Evolutionary conservation across 2,329 filamentous ascomycete species (phyloP).

Genomic region (Zasmidium cellare): DNA sequence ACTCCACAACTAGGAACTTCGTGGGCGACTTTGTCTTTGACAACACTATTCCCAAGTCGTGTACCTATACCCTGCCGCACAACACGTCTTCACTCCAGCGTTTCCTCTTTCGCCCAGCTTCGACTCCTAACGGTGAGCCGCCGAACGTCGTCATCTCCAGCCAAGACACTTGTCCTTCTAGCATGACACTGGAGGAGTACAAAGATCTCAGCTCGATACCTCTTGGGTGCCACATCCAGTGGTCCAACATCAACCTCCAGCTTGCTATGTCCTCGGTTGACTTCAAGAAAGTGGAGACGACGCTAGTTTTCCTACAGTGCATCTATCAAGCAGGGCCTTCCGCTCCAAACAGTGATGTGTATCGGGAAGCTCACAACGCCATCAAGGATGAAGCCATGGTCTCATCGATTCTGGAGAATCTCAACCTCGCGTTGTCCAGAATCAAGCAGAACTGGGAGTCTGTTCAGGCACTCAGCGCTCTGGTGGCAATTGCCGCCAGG

Average conservation of each 20-base stretch:
- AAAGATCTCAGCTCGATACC: conserved; percentile 52
- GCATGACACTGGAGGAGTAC: conserved; percentile 54
- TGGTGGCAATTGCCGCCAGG: conserved; percentile 24
- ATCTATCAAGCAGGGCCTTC: conserved; percentile 57
- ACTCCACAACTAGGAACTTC: conserved; percentile 29
- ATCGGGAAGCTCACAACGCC: conserved; percentile 51
- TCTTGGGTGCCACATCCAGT: conserved; percentile 48
- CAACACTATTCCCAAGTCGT: conserved; percentile 26
- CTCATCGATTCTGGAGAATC: conserved; percentile 9
- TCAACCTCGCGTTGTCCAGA: conserved; percentile 15
- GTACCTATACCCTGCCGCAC: conserved; percentile 39
- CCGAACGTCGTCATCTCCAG: conserved; percentile 44
- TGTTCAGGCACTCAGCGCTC: conserved; percentile 21
- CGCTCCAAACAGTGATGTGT: conserved; percentile 18
- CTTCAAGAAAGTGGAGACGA: conserved; percentile 56
- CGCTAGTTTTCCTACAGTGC: conserved; percentile 53
- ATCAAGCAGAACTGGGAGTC: conserved; percentile 33
- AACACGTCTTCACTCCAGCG: conserved; percentile 34
- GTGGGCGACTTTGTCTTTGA: conserved; percentile 6
- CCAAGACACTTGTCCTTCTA: conserved; percentile 49
- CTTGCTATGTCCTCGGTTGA: conserved; percentile 58
- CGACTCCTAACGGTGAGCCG: conserved; percentile 13
- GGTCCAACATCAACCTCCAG: conserved; percentile 52
- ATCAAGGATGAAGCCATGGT: conserved; percentile 45
- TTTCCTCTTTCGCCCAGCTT: conserved; percentile 35